Base-by-base conservation (phyloP, 495 filamentous ascomycete genomes). In the Talaromyces thailandensis region DNA sequence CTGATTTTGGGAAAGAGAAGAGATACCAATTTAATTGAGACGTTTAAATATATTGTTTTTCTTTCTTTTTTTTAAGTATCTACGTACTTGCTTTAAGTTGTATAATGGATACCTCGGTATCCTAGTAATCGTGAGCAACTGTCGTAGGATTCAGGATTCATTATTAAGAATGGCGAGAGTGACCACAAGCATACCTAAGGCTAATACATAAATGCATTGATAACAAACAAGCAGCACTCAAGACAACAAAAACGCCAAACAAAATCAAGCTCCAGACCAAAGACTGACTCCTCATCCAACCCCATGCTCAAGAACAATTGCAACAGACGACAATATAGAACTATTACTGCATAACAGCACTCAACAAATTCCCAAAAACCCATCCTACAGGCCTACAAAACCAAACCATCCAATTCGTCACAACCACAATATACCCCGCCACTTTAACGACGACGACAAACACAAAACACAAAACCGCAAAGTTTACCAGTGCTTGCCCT, bases 401-500 rank as follows among this genome's bases (percentile, higher is more conserved):
- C 77, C 77, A 80, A 6, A 76, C 50, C 18, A 80, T 66, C 77
- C 77, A 80, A 40, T 67, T 72, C 3, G 70, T 70, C 31, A 79
- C 65, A 21, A 77, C 66, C 32, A 76, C 65, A 28, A 76, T 60
- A 48, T 76, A 78, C 9, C 71, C 68, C 2, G 72, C 68, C 37
- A 68, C 63, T 18, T 73, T 73, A 4, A 70, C 70, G 3, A 78
- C 40, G 18, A 79, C 29, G 56, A 76, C 59, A 18, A 69, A 66
- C 2, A 70, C 61, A 60, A 76, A 74, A 0, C 68, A 75, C 24
- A 80, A 68, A 50, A 75, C 64, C 6, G 73, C 64, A 9, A 78
- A 60, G 48, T 79, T 78, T 1, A 79, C 60, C 57, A 73, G 24
- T 16, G 75, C 73, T 55, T 76, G 76, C 3, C 73, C 66, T 9